Evolutionary conservation across 108 stramenopile species (phyloP).

Genomic region (Parietichytrium sp.): DNA sequence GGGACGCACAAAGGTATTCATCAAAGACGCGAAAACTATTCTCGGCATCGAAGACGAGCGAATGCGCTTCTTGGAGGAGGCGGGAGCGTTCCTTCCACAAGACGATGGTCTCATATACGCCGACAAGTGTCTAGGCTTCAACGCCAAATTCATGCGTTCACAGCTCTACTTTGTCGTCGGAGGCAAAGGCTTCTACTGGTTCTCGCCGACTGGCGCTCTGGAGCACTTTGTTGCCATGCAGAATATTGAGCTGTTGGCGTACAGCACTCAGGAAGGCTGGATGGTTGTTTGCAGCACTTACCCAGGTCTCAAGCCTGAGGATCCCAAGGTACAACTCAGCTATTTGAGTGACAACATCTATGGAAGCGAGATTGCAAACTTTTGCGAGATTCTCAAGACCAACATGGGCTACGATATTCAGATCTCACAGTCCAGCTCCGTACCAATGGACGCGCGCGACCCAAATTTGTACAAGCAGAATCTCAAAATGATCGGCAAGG

Average conservation of each 20-base stretch:
- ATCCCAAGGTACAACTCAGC: not conserved
- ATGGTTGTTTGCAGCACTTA: conserved; percentile 1
- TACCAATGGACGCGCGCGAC: conserved; percentile 2
- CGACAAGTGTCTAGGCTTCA: not conserved
- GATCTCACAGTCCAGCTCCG: not conserved
- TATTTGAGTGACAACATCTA: conserved; percentile 32
- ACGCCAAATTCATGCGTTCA: conserved; percentile 9
- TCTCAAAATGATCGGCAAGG: conserved; percentile 9
- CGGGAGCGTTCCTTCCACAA: not conserved
- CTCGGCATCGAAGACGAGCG: conserved; percentile 23
- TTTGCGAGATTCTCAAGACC: not conserved
- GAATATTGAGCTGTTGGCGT: not conserved
- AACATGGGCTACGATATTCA: conserved; percentile 9
- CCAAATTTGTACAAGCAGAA: not conserved
- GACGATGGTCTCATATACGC: conserved; percentile 35
- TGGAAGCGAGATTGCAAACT: not conserved
- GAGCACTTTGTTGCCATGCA: not conserved
- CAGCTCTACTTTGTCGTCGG: conserved; percentile 18
- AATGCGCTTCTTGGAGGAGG: not conserved
- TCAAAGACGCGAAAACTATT: conserved; percentile 19
- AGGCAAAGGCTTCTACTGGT: conserved; percentile 1
- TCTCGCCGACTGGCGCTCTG: not conserved
- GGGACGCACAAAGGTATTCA: conserved; percentile 13
- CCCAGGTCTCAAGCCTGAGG: not conserved
- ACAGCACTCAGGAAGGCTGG: not conserved